Evolutionary conservation across 1,139 yeast genomes (phyloP).

Genomic region (Kurtzmaniella quercitrusa): DNA sequence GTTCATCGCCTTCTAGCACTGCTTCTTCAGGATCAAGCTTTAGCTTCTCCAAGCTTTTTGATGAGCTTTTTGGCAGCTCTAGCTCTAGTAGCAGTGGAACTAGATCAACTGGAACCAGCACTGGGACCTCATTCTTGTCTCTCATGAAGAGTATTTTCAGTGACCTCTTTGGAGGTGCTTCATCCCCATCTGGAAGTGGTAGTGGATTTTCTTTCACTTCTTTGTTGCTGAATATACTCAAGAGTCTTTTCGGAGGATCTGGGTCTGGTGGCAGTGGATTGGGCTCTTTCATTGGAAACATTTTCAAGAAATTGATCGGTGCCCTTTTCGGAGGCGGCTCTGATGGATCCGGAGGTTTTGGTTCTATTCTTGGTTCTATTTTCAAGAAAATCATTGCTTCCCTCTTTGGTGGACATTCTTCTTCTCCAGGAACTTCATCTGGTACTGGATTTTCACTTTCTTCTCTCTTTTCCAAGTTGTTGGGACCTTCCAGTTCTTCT

Average conservation of each 20-base stretch:
- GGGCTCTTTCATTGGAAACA: neutral
- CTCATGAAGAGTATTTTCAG: neutral
- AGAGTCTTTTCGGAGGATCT: neutral
- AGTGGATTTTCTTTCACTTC: neutral
- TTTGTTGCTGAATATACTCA: neutral
- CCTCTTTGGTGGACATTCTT: constrained; percentile 5
- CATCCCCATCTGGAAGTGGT: neutral
- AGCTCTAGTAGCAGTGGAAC: constrained; percentile 5
- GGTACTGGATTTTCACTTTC: constrained; percentile 16
- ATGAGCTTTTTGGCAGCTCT: constrained; percentile 7
- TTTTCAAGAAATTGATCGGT: constrained; percentile 4
- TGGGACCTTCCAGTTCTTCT: constrained; percentile 12
- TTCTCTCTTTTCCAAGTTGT: constrained; percentile 13
- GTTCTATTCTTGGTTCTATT: neutral
- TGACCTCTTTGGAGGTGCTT: neutral
- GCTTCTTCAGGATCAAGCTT: constrained; percentile 6
- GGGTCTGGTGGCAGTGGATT: constrained; percentile 1
- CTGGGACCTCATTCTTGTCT: neutral
- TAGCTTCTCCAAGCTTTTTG: constrained; percentile 9
- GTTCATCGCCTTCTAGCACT: constrained; percentile 2
- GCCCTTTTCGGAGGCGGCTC: neutral
- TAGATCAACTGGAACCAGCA: constrained; percentile 2
- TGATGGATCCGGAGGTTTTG: neutral
- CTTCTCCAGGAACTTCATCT: constrained; percentile 13
- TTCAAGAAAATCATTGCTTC: neutral